A percentile compares a stretch with the other conserved stretches of the same genome.
These are phyloP conservation scores for Daldinia loculata DNA, from an alignment of 495 filamentous ascomycete species.

Conservation along the genomic window DNA sequence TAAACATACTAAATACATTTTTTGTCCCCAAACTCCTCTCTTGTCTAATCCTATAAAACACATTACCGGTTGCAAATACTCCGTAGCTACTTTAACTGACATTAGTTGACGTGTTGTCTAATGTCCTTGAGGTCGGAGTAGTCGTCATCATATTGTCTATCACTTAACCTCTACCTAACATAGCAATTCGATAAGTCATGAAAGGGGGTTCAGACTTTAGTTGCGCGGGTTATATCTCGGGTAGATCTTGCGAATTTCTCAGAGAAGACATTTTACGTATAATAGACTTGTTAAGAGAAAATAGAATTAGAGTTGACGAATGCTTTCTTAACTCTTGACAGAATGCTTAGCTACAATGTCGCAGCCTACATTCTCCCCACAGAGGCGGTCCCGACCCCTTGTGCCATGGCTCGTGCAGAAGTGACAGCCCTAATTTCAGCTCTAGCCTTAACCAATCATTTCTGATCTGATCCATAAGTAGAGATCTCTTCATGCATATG, in stretches of 20 bases:
- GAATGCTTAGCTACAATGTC: neutral
- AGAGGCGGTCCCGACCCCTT: slow-evolving; percentile 2
- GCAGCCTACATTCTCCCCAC: neutral
- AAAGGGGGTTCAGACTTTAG: neutral
- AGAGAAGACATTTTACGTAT: neutral
- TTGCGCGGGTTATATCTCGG: neutral
- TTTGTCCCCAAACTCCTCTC: neutral
- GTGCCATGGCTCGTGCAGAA: slow-evolving; percentile 23
- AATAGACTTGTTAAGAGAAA: neutral
- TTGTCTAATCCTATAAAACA: neutral
- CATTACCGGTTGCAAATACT: neutral
- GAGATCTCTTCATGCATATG: slow-evolving; percentile 6
- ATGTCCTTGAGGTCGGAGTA: neutral
- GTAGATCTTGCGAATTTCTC: neutral
- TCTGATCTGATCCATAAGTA: slow-evolving; percentile 8
- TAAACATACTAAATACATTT: neutral
- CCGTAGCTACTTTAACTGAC: neutral
- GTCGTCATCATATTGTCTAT: neutral
- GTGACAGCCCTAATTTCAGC: slow-evolving; percentile 28
- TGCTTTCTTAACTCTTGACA: neutral
- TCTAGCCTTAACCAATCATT: slow-evolving; percentile 7
- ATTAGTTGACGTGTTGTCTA: neutral
- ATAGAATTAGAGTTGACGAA: neutral
- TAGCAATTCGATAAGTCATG: neutral
- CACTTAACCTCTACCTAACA: neutral